These are phyloP conservation scores for Solanum etuberosum DNA, from an alignment of 257 asterid species.

Conservation along the genomic window DNA sequence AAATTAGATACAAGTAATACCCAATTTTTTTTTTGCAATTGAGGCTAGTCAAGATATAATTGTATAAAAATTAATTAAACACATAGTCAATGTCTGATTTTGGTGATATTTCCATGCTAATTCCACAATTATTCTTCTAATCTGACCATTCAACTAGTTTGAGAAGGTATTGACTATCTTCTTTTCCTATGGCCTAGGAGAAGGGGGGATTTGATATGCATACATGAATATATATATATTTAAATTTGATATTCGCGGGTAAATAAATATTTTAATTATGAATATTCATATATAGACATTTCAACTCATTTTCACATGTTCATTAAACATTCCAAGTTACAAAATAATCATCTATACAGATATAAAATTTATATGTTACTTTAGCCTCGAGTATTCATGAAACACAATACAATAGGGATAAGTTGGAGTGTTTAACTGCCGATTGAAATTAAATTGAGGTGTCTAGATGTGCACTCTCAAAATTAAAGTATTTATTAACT, in stretches of 20 bases:
- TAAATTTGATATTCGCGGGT: not conserved
- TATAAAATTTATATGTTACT: no score
- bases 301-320: not conserved
- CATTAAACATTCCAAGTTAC: not conserved
- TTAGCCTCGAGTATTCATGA: not conserved
- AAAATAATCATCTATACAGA: no score
- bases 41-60: not conserved
- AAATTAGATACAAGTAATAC: not conserved
- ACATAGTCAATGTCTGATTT: not conserved
- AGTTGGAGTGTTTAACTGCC: no score
- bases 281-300: no score
- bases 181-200: not conserved
- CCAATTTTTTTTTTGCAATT: not conserved
- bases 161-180: not conserved
- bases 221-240: no score
- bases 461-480: no score
- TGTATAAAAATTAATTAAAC: not conserved
- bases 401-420: rapidly evolving
- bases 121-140: not conserved
- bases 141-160: not conserved
- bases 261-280: no score
- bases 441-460: no score
- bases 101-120: not conserved
- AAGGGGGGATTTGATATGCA: not conserved
- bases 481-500: no score